These are phyloP conservation scores for Chlamydomonas sp. DNA, from an alignment of 139 green algal genomes.

Conservation along the genomic window DNA sequence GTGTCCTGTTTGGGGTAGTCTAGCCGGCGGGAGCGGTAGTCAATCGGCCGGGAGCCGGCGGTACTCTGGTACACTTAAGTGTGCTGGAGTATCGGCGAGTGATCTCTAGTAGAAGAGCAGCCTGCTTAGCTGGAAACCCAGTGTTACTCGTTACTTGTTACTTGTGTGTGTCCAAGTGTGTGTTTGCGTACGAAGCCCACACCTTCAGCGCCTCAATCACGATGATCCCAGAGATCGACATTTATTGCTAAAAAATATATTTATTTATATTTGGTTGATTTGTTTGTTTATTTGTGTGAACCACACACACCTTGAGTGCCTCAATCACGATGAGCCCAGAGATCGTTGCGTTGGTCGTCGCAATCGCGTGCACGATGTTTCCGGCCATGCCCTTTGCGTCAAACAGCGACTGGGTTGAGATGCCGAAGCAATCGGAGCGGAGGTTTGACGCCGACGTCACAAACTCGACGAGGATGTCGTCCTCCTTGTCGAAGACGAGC, in stretches of 20 bases:
- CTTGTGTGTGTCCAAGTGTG: too few species aligned
- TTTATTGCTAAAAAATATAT: constrained; percentile 4
- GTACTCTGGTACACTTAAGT: too few species aligned
- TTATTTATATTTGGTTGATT: too few species aligned
- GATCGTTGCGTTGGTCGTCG: constrained; percentile 97
- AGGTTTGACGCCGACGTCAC: constrained; percentile 88
- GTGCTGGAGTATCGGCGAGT: too few species aligned
- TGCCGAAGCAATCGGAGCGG: constrained; percentile 67
- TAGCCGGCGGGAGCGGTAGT: too few species aligned
- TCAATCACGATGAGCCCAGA: constrained; percentile 85
- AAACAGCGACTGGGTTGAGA: constrained; percentile 76
- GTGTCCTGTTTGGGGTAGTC: too few species aligned
- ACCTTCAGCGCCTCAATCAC: constrained; percentile 87
- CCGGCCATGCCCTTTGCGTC: constrained; percentile 93
- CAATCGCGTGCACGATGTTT: constrained; percentile 98
- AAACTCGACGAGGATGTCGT: constrained; percentile 87
- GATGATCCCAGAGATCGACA: constrained; percentile 74
- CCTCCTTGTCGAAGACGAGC: constrained; percentile 66
- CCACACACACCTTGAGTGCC: constrained; percentile 87
- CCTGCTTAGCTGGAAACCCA: too few species aligned
- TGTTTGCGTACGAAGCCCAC: too few species aligned
- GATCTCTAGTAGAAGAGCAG: too few species aligned
- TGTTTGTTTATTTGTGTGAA: too few species aligned
- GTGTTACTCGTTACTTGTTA: too few species aligned
- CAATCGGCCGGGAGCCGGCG: too few species aligned